phyloP scores from a whole-genome alignment of 1,139 yeast species.

The Lodderomyces pseudojiufengensis region DNA sequence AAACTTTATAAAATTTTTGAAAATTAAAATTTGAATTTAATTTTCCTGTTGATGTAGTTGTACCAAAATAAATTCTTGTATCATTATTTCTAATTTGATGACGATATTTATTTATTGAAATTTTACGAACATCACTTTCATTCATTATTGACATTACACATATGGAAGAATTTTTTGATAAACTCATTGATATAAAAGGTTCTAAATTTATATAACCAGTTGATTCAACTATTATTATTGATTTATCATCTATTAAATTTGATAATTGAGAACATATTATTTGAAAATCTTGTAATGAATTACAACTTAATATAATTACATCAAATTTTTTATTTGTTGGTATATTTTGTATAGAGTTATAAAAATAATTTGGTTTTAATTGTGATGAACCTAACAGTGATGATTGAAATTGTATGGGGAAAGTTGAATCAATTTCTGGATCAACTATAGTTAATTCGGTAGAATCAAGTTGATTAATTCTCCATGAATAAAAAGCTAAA shows the following conservation, averaged over 20 bases:
- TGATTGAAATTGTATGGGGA: constrained; percentile 18
- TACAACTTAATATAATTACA: constrained; percentile 33
- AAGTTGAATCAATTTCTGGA: constrained; percentile 13
- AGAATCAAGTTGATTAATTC: constrained; percentile 36
- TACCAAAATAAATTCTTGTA: constrained; percentile 40
- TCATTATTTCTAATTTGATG: constrained; percentile 33
- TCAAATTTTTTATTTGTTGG: constrained; percentile 25
- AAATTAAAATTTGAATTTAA: constrained; percentile 18
- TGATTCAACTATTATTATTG: constrained; percentile 60
- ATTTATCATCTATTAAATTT: constrained; percentile 27
- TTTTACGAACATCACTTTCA: constrained; percentile 56
- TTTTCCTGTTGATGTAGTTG: constrained; percentile 19
- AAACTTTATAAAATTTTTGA: constrained; percentile 28
- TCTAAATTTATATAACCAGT: constrained; percentile 71
- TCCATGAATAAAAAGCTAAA: constrained; percentile 49
- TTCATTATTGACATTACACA: constrained; percentile 57
- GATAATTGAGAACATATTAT: constrained; percentile 23
- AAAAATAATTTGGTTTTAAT: constrained; percentile 22
- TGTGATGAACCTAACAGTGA: constrained; percentile 17
- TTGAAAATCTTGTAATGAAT: constrained; percentile 44
- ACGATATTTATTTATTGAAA: constrained; percentile 21
- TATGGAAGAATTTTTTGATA: constrained; percentile 26
- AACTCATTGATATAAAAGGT: constrained; percentile 51
- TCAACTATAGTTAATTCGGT: constrained; percentile 35
- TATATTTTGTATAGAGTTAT: constrained; percentile 17